Evolutionary conservation across 2,329 filamentous ascomycete species (phyloP), one percentile per base, ranked within the genome.

Genomic region (Dactylellina parvicollis): DNA sequence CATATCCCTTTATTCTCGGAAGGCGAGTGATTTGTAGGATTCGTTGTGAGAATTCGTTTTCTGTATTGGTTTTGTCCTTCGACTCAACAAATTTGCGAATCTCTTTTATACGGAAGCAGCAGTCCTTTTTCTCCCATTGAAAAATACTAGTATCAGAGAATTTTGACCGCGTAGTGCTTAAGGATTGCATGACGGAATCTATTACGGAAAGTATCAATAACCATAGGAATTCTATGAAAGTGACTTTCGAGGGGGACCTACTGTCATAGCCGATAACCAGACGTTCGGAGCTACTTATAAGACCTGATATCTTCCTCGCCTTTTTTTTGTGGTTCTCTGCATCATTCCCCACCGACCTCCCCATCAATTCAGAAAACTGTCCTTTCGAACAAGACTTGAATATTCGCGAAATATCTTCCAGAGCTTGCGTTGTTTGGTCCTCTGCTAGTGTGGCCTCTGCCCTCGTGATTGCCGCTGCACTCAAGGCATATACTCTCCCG

Each of bases 401-500:
- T 1, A 57, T 42, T 30, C 20, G 42, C 12, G n/a, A 36, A 10
- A 57, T 3, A 7, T 18, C 54, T 32, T 44, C 38, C 5, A 57
- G 10, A 26, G 44, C 22, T 20, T 18, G 34, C 3, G 9, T 3
- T 2, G 20, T 30, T 26, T 57, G 54, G 12, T 16, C n/a, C 1
- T 20, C 22, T 2, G n/a, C 2, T 1, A 65, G 26, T n/a, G 1
- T 26, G 1, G 26, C 26, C 10, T 47, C 26, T 28, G 22, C 9
- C 8, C 60, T 32, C 0, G 60, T 65, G 1, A 47, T 20, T 1
- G 60, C 47, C 2, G 49, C 47, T 16, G 49, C 28, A 14, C 36
- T 36, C 8, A 65, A 28, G n/a, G 42, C 18, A 22, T 30, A 57
- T 1, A 66, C 22, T 18, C 49, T 66, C 3, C 61, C 52, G 5